Percentiles rank a stretch among this genome's conserved stretches.
phyloP scores from a whole-genome alignment of 352 stramenopile genomes.

The Phytophthora chlamydospora region DNA sequence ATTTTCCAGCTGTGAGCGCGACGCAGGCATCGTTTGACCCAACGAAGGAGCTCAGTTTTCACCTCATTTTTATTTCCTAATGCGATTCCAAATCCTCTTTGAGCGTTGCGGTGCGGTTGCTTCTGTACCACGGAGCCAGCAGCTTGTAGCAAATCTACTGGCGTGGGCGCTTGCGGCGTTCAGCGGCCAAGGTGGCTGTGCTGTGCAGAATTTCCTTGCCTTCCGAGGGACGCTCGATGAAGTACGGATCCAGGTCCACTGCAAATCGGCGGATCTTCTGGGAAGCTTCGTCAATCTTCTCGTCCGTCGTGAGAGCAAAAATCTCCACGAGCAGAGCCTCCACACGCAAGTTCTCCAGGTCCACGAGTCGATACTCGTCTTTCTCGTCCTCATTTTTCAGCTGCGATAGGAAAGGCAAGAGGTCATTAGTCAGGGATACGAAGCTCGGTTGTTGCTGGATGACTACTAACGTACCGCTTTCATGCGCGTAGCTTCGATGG shows the following conservation, averaged over 20 bases:
- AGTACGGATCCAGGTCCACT: constrained; percentile 84
- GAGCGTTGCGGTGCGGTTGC: no score
- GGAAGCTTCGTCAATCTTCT: constrained; percentile 86
- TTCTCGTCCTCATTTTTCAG: constrained; percentile 84
- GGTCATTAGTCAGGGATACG: no score
- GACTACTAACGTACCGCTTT: constrained; percentile 60
- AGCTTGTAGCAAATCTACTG: no score
- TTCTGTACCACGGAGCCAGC: background rate
- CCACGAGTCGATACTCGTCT: constrained; percentile 84
- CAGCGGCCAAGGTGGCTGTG: constrained; percentile 77
- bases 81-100: no score
- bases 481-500: constrained; percentile 85
- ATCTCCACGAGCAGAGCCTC: constrained; percentile 89
- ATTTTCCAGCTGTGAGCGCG: constrained; percentile 1
- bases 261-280: constrained; percentile 86
- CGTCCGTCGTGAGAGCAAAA: constrained; percentile 81
- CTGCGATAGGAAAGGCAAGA: no score
- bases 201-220: constrained; percentile 87
- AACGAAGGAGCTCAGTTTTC: constrained; percentile 7
- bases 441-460: background rate
- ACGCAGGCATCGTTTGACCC: constrained; percentile 2
- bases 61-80: constrained; percentile 23
- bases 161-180: constrained; percentile 77
- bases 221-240: constrained; percentile 83
- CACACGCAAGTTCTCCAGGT: constrained; percentile 83